phyloP scores from a whole-genome alignment of 441 rosid species.

The Theobroma grandiflorum region DNA sequence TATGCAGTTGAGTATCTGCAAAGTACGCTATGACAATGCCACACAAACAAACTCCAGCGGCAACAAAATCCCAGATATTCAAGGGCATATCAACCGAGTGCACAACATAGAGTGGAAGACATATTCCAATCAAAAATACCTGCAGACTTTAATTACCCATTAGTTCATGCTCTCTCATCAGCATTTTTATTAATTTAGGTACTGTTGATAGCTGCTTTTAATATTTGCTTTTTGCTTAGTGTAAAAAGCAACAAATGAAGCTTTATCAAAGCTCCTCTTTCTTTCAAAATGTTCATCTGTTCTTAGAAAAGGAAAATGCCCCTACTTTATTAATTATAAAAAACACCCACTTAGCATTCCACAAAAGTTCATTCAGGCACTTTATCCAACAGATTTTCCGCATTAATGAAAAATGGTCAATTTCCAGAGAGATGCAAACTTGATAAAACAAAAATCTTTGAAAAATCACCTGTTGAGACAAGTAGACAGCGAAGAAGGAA shows the following conservation, averaged over 20 bases:
- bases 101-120: slow-evolving; percentile 75
- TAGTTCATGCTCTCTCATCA: not conserved
- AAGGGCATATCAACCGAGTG: slow-evolving; percentile 72
- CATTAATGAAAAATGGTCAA: not conserved
- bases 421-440: not conserved
- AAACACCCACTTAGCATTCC: not conserved
- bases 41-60: slow-evolving; percentile 58
- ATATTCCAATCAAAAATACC: slow-evolving; percentile 83
- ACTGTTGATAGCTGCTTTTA: not conserved
- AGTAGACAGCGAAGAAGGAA: slow-evolving; percentile 87
- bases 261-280: not conserved
- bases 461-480: slow-evolving; percentile 78
- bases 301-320: not conserved
- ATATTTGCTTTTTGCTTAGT: not conserved
- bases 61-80: slow-evolving; percentile 69
- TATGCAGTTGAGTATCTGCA: slow-evolving; percentile 89
- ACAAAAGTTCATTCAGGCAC: slow-evolving; percentile 46
- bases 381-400: slow-evolving; percentile 44
- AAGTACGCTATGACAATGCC: slow-evolving; percentile 78
- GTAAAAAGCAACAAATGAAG: not conserved
- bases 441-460: not conserved
- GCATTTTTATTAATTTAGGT: not conserved
- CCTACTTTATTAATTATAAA: not conserved
- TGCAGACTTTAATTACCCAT: slow-evolving; percentile 40
- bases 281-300: not conserved